phyloP scores from a whole-genome alignment of 2,329 filamentous ascomycete species.

The Podosphaera fusca region DNA sequence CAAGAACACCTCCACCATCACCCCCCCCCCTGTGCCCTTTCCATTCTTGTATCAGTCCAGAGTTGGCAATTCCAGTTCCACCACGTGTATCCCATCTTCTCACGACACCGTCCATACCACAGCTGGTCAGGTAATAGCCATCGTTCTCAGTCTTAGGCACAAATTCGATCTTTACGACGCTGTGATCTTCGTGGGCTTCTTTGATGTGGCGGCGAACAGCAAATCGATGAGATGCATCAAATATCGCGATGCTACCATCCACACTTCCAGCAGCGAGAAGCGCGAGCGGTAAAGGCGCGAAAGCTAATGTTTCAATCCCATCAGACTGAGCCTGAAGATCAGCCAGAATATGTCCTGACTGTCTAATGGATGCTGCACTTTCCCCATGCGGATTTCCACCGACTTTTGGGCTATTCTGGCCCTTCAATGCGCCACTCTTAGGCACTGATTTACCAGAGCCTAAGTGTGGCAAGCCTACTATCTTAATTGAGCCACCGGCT shows the following conservation, averaged over 20 bases:
- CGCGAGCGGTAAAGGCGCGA: slow-evolving; percentile 29
- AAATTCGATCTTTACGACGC: slow-evolving; percentile 85
- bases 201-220: slow-evolving; percentile 63
- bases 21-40: slow-evolving; percentile 67
- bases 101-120: slow-evolving; percentile 80
- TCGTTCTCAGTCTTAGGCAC: slow-evolving; percentile 27
- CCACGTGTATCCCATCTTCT: slow-evolving; percentile 65
- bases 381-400: slow-evolving; percentile 18
- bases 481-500: slow-evolving; percentile 62
- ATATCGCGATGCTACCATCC: slow-evolving; percentile 60
- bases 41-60: slow-evolving; percentile 67
- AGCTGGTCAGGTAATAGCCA: slow-evolving; percentile 58
- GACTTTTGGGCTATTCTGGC: slow-evolving; percentile 14
- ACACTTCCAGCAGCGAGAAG: slow-evolving; percentile 44
- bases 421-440: slow-evolving; percentile 3
- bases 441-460: slow-evolving; percentile 7
- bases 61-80: slow-evolving; percentile 39
- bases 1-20: slow-evolving; percentile 70
- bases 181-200: slow-evolving; percentile 67
- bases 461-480: slow-evolving; percentile 57
- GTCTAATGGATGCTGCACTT: slow-evolving; percentile 21
- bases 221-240: slow-evolving; percentile 69
- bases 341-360: slow-evolving; percentile 55
- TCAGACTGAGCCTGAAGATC: slow-evolving; percentile 58
- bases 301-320: slow-evolving; percentile 55